A percentile compares a stretch with the other conserved stretches of the same genome.
Conservation (phyloP, 108 stramenopile genomes). For the Conticribra weissflogii region DNA sequence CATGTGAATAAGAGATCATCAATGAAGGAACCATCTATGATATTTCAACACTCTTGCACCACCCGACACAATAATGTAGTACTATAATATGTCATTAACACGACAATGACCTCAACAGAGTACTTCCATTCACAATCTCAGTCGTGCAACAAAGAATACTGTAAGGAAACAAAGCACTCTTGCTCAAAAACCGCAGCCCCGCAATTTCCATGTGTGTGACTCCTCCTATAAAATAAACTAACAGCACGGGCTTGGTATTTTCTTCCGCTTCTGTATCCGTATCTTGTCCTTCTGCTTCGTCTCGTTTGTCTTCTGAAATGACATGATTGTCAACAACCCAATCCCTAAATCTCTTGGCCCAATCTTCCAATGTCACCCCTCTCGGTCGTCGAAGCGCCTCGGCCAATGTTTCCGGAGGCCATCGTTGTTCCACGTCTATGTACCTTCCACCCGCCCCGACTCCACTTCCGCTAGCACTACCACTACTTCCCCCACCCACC, state of each 20-base stretch:
- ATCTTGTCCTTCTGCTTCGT: too few relatives aligned
- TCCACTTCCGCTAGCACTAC: slow-evolving; percentile 23
- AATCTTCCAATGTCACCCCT: slow-evolving; percentile 49
- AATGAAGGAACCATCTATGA: too few relatives aligned
- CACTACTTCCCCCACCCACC: slow-evolving; percentile 22
- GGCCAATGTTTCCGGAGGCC: slow-evolving; percentile 68
- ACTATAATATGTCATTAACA: too few relatives aligned
- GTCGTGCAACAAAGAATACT: slow-evolving; percentile 73
- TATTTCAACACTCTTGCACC: too few relatives aligned
- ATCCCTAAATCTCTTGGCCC: slow-evolving; percentile 51
- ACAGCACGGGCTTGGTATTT: slow-evolving; percentile 71
- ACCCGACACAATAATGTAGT: too few relatives aligned
- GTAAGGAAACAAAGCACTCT: slow-evolving; percentile 75
- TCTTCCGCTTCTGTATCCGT: neutral
- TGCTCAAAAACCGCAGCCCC: slow-evolving; percentile 87
- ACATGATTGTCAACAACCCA: too few relatives aligned
- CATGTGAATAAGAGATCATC: too few relatives aligned
- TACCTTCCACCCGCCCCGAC: slow-evolving; percentile 53
- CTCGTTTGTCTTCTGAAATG: too few relatives aligned
- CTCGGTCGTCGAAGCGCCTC: slow-evolving; percentile 52
- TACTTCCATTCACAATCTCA: slow-evolving; percentile 77
- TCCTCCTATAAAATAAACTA: slow-evolving; percentile 92
- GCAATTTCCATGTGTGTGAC: slow-evolving; percentile 95
- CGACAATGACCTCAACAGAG: slow-evolving; percentile 60
- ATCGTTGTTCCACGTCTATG: slow-evolving; percentile 69